Base-by-base conservation (phyloP, 257 asterid genomes). In the Leptodermis oblonga region DNA sequence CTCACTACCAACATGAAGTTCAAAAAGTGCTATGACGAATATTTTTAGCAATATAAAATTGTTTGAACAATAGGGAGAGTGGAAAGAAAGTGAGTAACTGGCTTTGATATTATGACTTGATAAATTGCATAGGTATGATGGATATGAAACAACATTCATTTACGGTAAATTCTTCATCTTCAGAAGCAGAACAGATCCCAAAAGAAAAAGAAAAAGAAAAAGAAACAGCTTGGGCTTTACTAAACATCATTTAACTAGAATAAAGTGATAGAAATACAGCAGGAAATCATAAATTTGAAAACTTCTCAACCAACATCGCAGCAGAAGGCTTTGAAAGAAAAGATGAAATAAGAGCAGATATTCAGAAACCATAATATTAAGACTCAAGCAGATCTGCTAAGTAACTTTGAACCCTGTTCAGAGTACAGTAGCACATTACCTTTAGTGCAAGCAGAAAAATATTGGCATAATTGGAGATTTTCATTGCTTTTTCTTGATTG, bases 401-500 rank as follows among this genome's bases (percentile, higher is more conserved):
- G 59, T 71, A 22, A 43, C 33, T 37, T 28, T 61, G 46, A 20
- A 31, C 63, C 25, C 37, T 36, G 39, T 67, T 25, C 5, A 15
- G 20, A 36, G 11, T 11, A 18, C 6, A 33, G 59, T n/a, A 67
- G 51, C n/a, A 25, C 7, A 58, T 78, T 64, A 92, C 98, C 96
- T 93, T 93, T 22, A 90, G 79, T 33, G 79, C 84, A 66, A 93
- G 85, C 34, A 93, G 86, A 31, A 90, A 42, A 73, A 93, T 25
- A 64, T 93, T 93, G 15, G 95, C 90, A 64, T 79, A 93, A 64
- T 90, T 93, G 26, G 98, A 93, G 48, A 88, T 87, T 79, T 13
- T 85, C 98, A 93, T 93, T 23, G 98, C 98, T 77, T 81, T 79
- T 85, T 93, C 97, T 2, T 93, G 87, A 49, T 86, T 86, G 42